Evolutionary conservation across 1,139 yeast species (phyloP).

Genomic region (Diutina neorugosa): DNA sequence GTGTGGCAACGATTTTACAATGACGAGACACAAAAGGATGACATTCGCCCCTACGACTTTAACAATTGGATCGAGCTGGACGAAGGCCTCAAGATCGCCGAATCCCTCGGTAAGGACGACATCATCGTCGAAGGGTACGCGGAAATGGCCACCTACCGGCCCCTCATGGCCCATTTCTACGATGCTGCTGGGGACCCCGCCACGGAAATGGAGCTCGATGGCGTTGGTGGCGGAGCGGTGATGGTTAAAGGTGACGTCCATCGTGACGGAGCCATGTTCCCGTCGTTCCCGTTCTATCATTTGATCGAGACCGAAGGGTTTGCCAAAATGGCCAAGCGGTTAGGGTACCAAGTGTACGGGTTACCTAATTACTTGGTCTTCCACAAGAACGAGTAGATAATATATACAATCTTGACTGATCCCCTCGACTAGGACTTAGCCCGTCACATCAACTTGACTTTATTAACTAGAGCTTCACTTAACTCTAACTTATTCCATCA

Average conservation of each 20-base stretch:
- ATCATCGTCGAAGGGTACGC: conserved; percentile 87
- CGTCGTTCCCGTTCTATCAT: conserved; percentile 94
- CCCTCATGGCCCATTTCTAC: conserved; percentile 87
- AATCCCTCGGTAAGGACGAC: conserved; percentile 68
- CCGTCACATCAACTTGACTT: too few species aligned
- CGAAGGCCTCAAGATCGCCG: conserved; percentile 67
- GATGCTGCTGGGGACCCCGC: conserved; percentile 47
- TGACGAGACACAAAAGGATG: conserved; percentile 39
- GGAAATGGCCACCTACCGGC: conserved; percentile 87
- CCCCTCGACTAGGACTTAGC: too few species aligned
- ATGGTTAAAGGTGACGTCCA: conserved; percentile 95
- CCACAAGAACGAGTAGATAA: conserved; percentile 54
- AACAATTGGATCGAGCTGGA: conserved; percentile 96
- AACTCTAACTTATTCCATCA: too few species aligned
- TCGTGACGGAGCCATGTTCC: conserved; percentile 99
- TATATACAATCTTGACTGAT: background rate
- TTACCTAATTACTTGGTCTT: conserved; percentile 88
- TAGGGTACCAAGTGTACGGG: conserved; percentile 85
- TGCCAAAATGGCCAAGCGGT: conserved; percentile 93
- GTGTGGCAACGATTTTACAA: conserved; percentile 76
- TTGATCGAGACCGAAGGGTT: conserved; percentile 96
- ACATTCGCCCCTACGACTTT: conserved; percentile 82
- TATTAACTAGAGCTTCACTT: too few species aligned
- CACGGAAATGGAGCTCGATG: conserved; percentile 75
- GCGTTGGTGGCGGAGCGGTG: conserved; percentile 96